Evolutionary conservation across 352 stramenopile species (phyloP).

Genomic region (Thalassiosira exigua): DNA sequence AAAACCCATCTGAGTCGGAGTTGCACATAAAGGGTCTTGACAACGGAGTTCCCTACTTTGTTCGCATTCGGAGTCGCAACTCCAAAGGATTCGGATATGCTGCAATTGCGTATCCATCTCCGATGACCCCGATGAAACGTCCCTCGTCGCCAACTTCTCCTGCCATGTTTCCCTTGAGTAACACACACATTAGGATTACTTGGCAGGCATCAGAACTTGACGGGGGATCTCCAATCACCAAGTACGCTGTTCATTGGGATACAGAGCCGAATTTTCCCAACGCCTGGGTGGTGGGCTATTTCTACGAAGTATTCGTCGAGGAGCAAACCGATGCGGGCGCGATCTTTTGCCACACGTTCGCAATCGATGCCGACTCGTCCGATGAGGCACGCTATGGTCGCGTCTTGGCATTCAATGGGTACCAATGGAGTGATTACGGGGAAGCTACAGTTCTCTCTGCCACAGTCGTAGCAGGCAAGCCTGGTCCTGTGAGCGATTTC

Average conservation of each 20-base stretch:
- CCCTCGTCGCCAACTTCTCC: constrained; percentile 69
- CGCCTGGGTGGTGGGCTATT: constrained; percentile 50
- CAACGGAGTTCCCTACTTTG: constrained; percentile 87
- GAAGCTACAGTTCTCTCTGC: constrained; percentile 71
- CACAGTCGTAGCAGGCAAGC: constrained; percentile 81
- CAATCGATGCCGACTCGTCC: constrained; percentile 73
- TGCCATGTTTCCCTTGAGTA: constrained; percentile 86
- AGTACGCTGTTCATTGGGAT: constrained; percentile 94
- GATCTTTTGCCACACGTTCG: constrained; percentile 92
- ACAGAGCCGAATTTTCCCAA: constrained; percentile 63
- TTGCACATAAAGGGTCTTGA: constrained; percentile 80
- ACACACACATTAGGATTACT: constrained; percentile 87
- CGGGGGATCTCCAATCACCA: constrained; percentile 88
- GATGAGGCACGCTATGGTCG: constrained; percentile 88
- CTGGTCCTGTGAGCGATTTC: constrained; percentile 60
- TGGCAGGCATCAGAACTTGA: constrained; percentile 89
- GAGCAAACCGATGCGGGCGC: constrained; percentile 13
- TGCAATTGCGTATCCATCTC: constrained; percentile 42
- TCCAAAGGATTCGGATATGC: constrained; percentile 76
- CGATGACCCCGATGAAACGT: constrained; percentile 52
- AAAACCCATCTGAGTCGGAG: constrained; percentile 16
- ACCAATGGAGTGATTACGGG: constrained; percentile 82
- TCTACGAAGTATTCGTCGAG: constrained; percentile 43
- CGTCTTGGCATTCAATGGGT: constrained; percentile 91
- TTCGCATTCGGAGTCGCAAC: constrained; percentile 89